Evolutionary conservation across 2,329 filamentous ascomycete genomes (phyloP).

Genomic region (Ophiostoma sp.): DNA sequence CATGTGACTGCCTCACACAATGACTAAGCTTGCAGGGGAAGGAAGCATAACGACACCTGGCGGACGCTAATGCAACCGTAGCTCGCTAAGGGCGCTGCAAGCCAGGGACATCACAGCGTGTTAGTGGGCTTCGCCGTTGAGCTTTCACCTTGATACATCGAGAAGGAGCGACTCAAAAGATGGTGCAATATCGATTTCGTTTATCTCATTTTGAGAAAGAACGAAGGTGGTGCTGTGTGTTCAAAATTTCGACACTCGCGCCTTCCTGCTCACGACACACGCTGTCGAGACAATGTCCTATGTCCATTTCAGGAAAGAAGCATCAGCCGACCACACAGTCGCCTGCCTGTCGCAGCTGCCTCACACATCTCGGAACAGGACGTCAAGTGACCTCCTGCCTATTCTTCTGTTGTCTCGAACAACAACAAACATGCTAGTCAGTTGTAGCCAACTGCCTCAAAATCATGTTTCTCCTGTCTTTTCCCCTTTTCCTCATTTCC

Average conservation of each 20-base stretch:
- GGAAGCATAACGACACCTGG: background rate
- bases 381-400: constrained; percentile 7
- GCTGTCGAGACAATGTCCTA: background rate
- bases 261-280: background rate
- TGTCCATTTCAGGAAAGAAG: background rate
- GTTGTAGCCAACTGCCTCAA: background rate
- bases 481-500: background rate
- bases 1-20: background rate
- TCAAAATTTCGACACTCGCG: background rate
- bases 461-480: background rate
- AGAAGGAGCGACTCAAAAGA: background rate
- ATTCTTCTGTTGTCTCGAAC: background rate
- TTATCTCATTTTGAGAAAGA: background rate
- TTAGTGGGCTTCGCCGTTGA: background rate
- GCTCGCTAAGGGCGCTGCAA: background rate
- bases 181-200: background rate
- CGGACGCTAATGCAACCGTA: background rate
- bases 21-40: no score
- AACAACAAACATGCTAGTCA: background rate
- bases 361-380: background rate
- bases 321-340: constrained; percentile 7
- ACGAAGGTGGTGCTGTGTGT: background rate
- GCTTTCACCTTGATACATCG: background rate
- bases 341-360: constrained; percentile 9
- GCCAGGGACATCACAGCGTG: background rate